Percentiles rank a stretch among this genome's conserved stretches.
Evolutionary conservation across 495 filamentous ascomycete species (phyloP).

Genomic region (Cercophora scortea): DNA sequence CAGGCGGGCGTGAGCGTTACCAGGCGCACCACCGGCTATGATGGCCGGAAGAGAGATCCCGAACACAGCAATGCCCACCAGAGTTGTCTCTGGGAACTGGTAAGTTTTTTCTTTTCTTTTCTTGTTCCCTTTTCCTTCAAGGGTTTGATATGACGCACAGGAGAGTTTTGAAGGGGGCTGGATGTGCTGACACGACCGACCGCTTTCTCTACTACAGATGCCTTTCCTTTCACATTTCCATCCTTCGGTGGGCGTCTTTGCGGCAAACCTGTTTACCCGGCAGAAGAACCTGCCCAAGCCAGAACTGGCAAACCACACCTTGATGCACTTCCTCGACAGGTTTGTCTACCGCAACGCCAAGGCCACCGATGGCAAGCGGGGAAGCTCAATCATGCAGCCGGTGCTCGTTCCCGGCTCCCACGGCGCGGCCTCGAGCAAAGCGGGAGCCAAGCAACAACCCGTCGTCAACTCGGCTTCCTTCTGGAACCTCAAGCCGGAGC

Average conservation of each 20-base stretch:
- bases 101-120: conserved; percentile 35
- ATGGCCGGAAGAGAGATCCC: conserved; percentile 84
- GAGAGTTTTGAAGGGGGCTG: too few relatives aligned
- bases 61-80: conserved; percentile 83
- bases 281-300: conserved; percentile 73
- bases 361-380: conserved; percentile 52
- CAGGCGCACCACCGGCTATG: conserved; percentile 43
- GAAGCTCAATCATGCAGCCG: conserved; percentile 93
- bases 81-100: conserved; percentile 88
- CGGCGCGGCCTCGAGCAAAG: conserved; percentile 54
- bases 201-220: conserved; percentile 25
- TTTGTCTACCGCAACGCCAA: conserved; percentile 93
- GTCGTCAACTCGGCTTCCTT: conserved; percentile 79
- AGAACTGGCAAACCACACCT: conserved; percentile 75
- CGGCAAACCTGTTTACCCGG: conserved; percentile 56
- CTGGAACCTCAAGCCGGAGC: conserved; percentile 81
- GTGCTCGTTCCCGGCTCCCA: conserved; percentile 56
- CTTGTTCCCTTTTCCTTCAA: not conserved
- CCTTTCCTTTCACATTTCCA: conserved; percentile 83
- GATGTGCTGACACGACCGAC: too few relatives aligned
- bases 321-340: conserved; percentile 92
- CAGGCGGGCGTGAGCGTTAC: conserved; percentile 2
- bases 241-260: conserved; percentile 88
- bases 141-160: not conserved
- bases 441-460: conserved; percentile 40